These are phyloP conservation scores for Ceratobasidium sp. DNA, from an alignment of 1,284 basidiomycete genomes.

Conservation along the genomic window DNA sequence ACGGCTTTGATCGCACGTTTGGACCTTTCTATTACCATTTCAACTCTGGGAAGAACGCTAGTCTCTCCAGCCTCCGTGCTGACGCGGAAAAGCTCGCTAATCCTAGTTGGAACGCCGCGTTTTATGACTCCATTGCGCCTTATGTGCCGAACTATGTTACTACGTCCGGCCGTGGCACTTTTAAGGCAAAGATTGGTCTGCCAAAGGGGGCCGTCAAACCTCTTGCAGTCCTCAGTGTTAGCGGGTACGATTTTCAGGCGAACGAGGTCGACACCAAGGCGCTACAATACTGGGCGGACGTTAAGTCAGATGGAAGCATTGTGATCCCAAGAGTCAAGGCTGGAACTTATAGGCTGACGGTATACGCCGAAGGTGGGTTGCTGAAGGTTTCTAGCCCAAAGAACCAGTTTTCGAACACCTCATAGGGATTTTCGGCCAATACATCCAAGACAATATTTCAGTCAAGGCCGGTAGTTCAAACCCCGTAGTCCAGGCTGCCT, in stretches of 20 bases:
- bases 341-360: conserved; percentile 47
- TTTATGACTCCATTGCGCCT: conserved; percentile 48
- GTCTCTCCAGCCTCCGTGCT: conserved; percentile 35
- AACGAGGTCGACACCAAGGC: conserved; percentile 42
- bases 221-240: conserved; percentile 45
- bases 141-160: conserved; percentile 46
- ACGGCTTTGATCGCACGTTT: conserved; percentile 28
- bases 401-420: too few species aligned
- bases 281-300: conserved; percentile 48
- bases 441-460: conserved; percentile 45
- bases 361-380: conserved; percentile 47
- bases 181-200: conserved; percentile 42
- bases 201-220: conserved; percentile 44
- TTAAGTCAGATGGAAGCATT: conserved; percentile 44
- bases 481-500: conserved; percentile 37
- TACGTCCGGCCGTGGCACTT: conserved; percentile 44
- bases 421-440: conserved; percentile 47
- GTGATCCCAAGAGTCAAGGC: conserved; percentile 46
- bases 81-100: conserved; percentile 44
- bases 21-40: conserved; percentile 32
- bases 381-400: too few species aligned
- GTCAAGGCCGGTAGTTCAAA: conserved; percentile 43
- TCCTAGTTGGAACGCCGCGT: conserved; percentile 44
- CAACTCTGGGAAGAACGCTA: conserved; percentile 14
- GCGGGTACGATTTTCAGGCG: conserved; percentile 47